Conservation (phyloP, 2,329 filamentous ascomycete species). For the Colletotrichum euphorbiae region DNA sequence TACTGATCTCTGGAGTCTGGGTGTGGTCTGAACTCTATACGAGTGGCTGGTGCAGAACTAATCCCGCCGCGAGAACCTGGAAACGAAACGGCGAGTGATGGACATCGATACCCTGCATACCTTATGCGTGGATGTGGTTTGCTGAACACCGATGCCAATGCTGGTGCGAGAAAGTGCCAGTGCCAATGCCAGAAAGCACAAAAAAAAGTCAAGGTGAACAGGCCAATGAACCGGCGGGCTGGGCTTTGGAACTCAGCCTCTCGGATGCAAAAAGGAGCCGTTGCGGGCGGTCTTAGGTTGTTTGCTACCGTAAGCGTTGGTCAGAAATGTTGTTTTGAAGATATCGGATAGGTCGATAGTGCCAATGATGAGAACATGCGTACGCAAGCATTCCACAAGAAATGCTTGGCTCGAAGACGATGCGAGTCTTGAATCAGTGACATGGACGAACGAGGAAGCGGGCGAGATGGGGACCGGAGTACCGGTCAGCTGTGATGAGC, state of each 20-base stretch:
- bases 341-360: slow-evolving; percentile 14
- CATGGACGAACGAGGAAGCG: slow-evolving; percentile 15
- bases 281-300: slow-evolving; percentile 19
- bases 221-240: slow-evolving; percentile 19
- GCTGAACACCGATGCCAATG: slow-evolving; percentile 22
- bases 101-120: slow-evolving; percentile 32
- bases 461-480: slow-evolving; percentile 9
- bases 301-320: slow-evolving; percentile 34
- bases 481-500: slow-evolving; percentile 32
- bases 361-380: slow-evolving; percentile 7
- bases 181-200: slow-evolving; percentile 11
- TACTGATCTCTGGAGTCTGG: neutral
- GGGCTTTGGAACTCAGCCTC: slow-evolving; percentile 27
- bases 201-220: slow-evolving; percentile 15
- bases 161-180: neutral
- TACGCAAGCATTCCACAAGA: slow-evolving; percentile 35
- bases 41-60: too few relatives aligned
- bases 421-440: slow-evolving; percentile 1
- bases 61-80: slow-evolving; percentile 2
- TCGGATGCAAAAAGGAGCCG: slow-evolving; percentile 28
- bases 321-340: slow-evolving; percentile 31
- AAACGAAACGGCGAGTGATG: slow-evolving; percentile 28
- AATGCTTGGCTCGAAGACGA: slow-evolving; percentile 22
- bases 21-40: slow-evolving; percentile 20
- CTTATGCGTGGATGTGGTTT: slow-evolving; percentile 19